Base-by-base conservation (phyloP, 768 basidiomycete species). In the Agaricus sinodeliciosus region DNA sequence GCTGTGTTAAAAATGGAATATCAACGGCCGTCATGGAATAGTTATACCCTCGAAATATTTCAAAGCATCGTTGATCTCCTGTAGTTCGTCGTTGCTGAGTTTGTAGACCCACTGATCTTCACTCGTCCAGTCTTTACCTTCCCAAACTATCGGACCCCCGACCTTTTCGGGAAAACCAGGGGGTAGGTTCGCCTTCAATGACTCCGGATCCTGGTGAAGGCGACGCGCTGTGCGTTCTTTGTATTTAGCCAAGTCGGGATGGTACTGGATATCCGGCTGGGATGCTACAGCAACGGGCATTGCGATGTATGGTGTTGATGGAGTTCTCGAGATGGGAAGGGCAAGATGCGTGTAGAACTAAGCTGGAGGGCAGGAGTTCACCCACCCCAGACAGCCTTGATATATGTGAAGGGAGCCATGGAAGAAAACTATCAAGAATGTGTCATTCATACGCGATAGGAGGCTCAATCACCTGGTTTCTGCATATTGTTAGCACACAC, bases 91-190 rank as follows among this genome's bases (percentile, higher is more conserved):
- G 1, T 55, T 22, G 15, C 55, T 65, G 12, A 74, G 62, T 1
- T 65, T 60, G 54, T 68, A 71, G 4, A 71, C 72, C 71, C 72
- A 74, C 54, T 72, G 64, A 31, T 65, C 65, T 49, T 72, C 70
- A 40, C 65, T 63, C 22, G 63, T 65, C 67, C 68, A 75, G 51
- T 75, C 72, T 19, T 67, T 69, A 2, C 73, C 71, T 60, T 75
- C 70, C 73, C 73, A 75, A 16, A 72, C 73, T 8, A 73, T 60
- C 0, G 70, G 67, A 1, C 69, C 70, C 6, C 67, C 58, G 9
- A 72, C 48, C 42, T 65, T 67, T 36, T 52, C 51, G 0, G 73
- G 73, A 52, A 71, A 75, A 0, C 73, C 70, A 15, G 57, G 55
- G 2, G 72, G 72, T 3, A 75, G 55, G 0, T 62, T 50, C 3